Base-by-base conservation (phyloP, 768 basidiomycete species). In the Pulveroboletus sp. region DNA sequence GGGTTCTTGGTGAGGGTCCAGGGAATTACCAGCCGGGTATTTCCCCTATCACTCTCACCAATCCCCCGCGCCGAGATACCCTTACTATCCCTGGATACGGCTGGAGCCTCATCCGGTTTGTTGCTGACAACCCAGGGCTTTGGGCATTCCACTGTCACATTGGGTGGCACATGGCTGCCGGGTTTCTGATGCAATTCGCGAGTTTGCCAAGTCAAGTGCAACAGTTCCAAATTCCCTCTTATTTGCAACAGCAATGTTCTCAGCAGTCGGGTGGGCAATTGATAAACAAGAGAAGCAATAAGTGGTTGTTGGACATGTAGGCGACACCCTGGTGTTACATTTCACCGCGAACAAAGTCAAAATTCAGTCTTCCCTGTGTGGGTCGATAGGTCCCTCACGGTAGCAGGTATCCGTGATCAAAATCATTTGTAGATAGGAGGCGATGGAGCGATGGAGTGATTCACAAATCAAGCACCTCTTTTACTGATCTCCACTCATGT, bases 61-160 rank as follows among this genome's bases (percentile, higher is more conserved):
- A 75, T 45, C 69, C 74, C 8, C 64, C 74, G 49, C 63, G 72
- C 10, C 64, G 74, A 8, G 76, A 77, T 55, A 75, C 74, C 1
- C 49, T 73, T 14, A 61, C 73, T 33, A 51, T 77, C 37, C 73
- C 73, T 1, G 68, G 68, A 17, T 74, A 57, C 49, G 66, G 67
- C 27, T 76, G 62, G 58, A 55, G 65, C 27, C 60, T 63, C 15
- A 62, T 77, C 18, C 69, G 76, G 28, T 75, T 74, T 50, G 60
- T 72, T 14, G 66, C 69, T 6, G 73, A 76, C 56, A 75, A 75
- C 47, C 70, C 75, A 0, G 75, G 75, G 28, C 49, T 73, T 35
- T 76, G 74, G 74, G 71, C 73, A 1, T 71, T 76, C 61, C 75
- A 76, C 56, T 76, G 75, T 33, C 75, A 73, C 52, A 61, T 62